Conservation (phyloP, 2,329 filamentous ascomycete species). For the Talaromyces albobiverticillius region DNA sequence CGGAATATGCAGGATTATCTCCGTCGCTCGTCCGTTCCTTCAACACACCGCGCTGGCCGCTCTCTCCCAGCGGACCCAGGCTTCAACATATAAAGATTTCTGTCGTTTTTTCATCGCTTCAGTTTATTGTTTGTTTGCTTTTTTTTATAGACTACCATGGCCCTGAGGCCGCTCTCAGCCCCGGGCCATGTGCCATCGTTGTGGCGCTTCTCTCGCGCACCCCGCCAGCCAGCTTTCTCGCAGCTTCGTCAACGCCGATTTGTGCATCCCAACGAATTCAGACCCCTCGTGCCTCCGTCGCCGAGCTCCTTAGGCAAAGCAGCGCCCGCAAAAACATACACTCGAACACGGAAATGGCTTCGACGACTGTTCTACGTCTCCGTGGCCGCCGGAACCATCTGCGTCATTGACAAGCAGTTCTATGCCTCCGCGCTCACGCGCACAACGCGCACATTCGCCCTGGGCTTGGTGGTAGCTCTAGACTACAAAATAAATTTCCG, state of each 20-base stretch:
- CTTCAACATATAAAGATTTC: too few relatives aligned
- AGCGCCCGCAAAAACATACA: constrained; percentile 67
- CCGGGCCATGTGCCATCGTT: constrained; percentile 5
- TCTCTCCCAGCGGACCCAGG: constrained; percentile 20
- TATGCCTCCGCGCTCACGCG: constrained; percentile 78
- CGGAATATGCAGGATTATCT: too few relatives aligned
- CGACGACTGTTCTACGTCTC: constrained; percentile 67
- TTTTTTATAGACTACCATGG: constrained; percentile 1
- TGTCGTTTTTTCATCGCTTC: background rate
- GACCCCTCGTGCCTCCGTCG: constrained; percentile 70
- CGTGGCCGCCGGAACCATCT: constrained; percentile 59
- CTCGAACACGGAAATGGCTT: constrained; percentile 69
- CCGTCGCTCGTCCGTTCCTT: too few relatives aligned
- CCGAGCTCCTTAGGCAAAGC: constrained; percentile 75
- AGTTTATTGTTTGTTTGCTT: too few relatives aligned
- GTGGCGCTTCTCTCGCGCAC: constrained; percentile 5
- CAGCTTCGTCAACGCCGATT: constrained; percentile 21
- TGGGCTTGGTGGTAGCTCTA: constrained; percentile 74
- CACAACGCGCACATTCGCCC: constrained; percentile 75
- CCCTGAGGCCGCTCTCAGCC: constrained; percentile 1
- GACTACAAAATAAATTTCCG: constrained; percentile 98
- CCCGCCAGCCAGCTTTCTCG: constrained; percentile 1
- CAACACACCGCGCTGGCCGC: constrained; percentile 20
- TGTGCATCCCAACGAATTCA: constrained; percentile 49
- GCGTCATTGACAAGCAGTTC: constrained; percentile 67